These are phyloP conservation scores for Takakia lepidozioides DNA, from an alignment of 225 moss, liverwort and hornwort genomes.

Conservation along the genomic window DNA sequence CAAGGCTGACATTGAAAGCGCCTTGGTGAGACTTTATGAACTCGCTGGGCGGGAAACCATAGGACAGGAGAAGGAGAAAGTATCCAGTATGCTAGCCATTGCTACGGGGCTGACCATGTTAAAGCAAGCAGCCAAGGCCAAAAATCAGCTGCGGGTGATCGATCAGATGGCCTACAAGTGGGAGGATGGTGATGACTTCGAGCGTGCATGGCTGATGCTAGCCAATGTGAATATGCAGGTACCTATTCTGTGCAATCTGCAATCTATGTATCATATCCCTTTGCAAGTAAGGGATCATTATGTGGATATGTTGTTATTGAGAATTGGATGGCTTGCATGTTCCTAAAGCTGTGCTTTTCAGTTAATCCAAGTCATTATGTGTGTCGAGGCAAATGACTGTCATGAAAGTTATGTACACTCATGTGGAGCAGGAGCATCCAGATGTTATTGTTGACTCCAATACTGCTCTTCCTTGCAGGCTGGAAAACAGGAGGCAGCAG, in stretches of 20 bases:
- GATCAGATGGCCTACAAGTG: conserved; percentile 80
- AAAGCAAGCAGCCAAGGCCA: conserved; percentile 64
- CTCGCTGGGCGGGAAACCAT: conserved; percentile 23
- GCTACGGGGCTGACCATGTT: conserved; percentile 59
- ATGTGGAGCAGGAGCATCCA: too few relatives aligned
- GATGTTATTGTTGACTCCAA: too few relatives aligned
- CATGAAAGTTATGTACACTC: too few relatives aligned
- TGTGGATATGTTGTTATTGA: too few relatives aligned
- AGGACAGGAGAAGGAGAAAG: conserved; percentile 35
- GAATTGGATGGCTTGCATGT: too few relatives aligned
- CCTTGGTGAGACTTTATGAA: conserved; percentile 54
- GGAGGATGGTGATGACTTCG: conserved; percentile 79
- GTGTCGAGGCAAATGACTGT: too few relatives aligned
- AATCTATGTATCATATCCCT: too few relatives aligned
- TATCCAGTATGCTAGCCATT: conserved; percentile 54
- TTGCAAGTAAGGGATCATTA: too few relatives aligned
- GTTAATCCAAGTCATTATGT: too few relatives aligned
- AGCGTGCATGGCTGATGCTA: conserved; percentile 91
- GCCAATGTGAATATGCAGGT: conserved; percentile 61
- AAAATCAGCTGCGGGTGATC: conserved; percentile 58
- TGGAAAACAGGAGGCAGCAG: conserved; percentile 69
- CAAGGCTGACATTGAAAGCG: conserved; percentile 63
- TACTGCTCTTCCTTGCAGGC: conserved; percentile 22
- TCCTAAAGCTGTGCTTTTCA: too few relatives aligned
- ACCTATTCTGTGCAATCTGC: too few relatives aligned